Evolutionary conservation across 768 basidiomycete genomes (phyloP).

Genomic region (Boletus barrowsii): DNA sequence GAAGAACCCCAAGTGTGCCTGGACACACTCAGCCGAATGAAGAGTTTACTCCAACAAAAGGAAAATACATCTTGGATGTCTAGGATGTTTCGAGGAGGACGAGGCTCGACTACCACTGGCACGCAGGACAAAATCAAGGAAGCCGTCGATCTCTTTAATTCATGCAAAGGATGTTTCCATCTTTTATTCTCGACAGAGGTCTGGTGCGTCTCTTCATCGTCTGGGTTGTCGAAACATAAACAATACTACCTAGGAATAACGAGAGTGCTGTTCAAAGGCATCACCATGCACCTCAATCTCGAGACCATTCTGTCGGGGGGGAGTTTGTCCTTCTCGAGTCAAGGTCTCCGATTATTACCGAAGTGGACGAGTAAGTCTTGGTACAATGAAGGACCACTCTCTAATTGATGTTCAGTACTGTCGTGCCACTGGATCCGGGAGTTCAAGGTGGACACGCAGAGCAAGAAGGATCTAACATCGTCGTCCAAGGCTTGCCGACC

Average conservation of each 20-base stretch:
- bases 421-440: neutral
- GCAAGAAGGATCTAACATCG: too few species aligned
- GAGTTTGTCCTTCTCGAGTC: neutral
- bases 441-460: too few species aligned
- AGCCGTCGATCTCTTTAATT: slow-evolving; percentile 2
- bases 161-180: neutral
- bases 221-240: neutral
- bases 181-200: slow-evolving; percentile 1
- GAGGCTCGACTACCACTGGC: neutral
- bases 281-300: neutral
- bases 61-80: neutral
- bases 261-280: neutral
- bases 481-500: too few species aligned
- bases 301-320: neutral
- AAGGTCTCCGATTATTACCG: too few species aligned
- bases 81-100: neutral
- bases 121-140: neutral
- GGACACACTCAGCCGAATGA: neutral
- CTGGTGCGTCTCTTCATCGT: neutral
- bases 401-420: neutral
- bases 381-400: too few species aligned
- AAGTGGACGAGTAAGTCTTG: neutral
- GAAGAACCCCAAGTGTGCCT: neutral
- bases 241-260: neutral
- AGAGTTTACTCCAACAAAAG: neutral